Evolutionary conservation across 495 filamentous ascomycete genomes (phyloP), one percentile per base, ranked within the genome.

Genomic region (Penicillium chermesinum): DNA sequence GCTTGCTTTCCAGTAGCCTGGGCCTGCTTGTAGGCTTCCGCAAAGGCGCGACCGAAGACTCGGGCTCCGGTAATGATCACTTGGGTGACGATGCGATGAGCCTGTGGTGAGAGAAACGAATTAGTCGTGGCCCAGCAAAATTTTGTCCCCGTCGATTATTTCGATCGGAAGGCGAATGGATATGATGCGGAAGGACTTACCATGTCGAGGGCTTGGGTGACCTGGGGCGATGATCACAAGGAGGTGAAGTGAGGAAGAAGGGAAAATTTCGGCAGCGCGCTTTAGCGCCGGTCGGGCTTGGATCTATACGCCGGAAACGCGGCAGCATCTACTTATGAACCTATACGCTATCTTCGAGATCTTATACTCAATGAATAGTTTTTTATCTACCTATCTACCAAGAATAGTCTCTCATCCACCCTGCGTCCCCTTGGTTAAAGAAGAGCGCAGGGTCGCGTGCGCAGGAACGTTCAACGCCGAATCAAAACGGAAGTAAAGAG

Each of bases 51-150:
- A 39, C 90, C 88, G 67, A 98, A 77, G 56, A 96, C 91, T 58
- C 93, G 88, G 49, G 82, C 74, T 72, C 91, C 91, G 61, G 88
- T 85, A 49, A 97, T 53, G 74, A 95, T 81, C 68, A 95, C 86
- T 79, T 96, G 89, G 48, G 86, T 84, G 72, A 98, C 85, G 66
- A 95, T 85, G 64, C 91, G 86, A 74, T 98, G 90, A 62, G 93
- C 93, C 93, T 98, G 42, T 25, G 15, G 33, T 35, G 36, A 20
- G 18, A 39, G 20, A 8, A 5, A 38, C n/a, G 12, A 21, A 14
- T 40, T 20, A 19, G 9, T 30, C 25, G 25, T 10, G 10, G 25
- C 10, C 25, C 5, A 10, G 25, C 25, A 10, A 30, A 30, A 30
- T 10, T 10, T 5, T 30, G 4, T 30, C 5, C 25, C n/a, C n/a